A percentile compares a stretch with the other conserved stretches of the same genome.
phyloP scores from a whole-genome alignment of 2,329 filamentous ascomycete species.

The Sarocladium oryzae region DNA sequence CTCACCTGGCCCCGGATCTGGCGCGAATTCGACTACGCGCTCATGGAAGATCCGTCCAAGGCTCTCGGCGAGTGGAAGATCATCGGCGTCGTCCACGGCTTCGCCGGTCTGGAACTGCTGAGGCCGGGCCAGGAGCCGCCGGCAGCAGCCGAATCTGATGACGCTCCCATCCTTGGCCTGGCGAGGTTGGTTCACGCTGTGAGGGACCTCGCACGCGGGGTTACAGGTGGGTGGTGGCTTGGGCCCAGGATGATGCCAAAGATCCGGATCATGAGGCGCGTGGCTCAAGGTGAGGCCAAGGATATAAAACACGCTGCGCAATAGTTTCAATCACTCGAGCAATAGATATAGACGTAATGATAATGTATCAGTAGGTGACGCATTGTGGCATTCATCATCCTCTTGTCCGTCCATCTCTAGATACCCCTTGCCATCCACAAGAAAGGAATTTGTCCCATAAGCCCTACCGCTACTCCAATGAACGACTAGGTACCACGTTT shows the following conservation, averaged over 20 bases:
- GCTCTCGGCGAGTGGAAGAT: constrained; percentile 49
- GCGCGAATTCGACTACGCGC: constrained; percentile 56
- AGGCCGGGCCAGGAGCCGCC: constrained; percentile 33
- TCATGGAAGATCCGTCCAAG: constrained; percentile 46
- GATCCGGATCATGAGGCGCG: constrained; percentile 42
- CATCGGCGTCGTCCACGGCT: constrained; percentile 50
- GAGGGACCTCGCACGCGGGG: constrained; percentile 33
- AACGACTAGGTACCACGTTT: no score
- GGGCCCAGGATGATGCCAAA: constrained; percentile 54
- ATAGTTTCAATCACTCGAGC: no score
- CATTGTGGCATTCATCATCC: not conserved
- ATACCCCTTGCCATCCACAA: not conserved
- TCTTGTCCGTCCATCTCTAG: not conserved
- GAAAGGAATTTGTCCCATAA: not conserved
- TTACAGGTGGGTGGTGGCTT: constrained; percentile 58
- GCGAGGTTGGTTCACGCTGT: constrained; percentile 33
- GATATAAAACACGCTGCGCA: not conserved
- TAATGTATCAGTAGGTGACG: no score
- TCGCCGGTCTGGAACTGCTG: constrained; percentile 52
- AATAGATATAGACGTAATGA: no score
- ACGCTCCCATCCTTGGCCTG: constrained; percentile 34
- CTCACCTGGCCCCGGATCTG: constrained; percentile 50
- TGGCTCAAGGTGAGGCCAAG: constrained; percentile 14
- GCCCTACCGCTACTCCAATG: not conserved
- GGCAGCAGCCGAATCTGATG: constrained; percentile 2